Base-by-base conservation (phyloP, 257 asterid species). In the Primulina eburnea region DNA sequence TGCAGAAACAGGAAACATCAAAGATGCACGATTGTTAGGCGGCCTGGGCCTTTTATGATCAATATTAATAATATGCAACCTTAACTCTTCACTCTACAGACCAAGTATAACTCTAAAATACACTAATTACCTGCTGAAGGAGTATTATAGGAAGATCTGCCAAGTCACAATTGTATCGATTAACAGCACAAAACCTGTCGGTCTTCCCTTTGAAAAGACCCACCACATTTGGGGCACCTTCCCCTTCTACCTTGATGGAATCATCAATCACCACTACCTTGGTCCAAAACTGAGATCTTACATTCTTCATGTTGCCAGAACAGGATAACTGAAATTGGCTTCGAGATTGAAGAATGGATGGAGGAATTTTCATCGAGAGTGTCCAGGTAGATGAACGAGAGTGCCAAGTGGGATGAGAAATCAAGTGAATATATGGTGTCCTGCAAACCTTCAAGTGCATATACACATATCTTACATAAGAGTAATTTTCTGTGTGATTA, bases 331-430 rank as follows among this genome's bases (percentile, higher is more conserved):
- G 88, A 69, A 75, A 68, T 76, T 80, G 92, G 78, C 76, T 76
- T 62, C 93, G 87, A 21, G 93, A 84, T 32, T 81, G 82, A 70
- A 88, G 90, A 68, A 88, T 83, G 26, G 96, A 88, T 81, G 86
- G 90, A 37, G 97, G 97, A 71, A 88, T 82, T 82, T 83, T 83
- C 92, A 94, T 76, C 55, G 85, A 81, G 70, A 94, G 88, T 3
- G 96, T 88, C 99, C 99, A 94, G 32, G 97, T 85, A 74, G 99
- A 91, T 71, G 82, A 81, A 62, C 97, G 96, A 65, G 99, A 88
- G 76, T 89, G 92, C 97, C 99, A 89, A 35, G 95, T 91, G 30
- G 96, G 95, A 83, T 89, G 94, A 75, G 97, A 87, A 71, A 77
- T 74, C 85, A 94, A 83, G 58, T 80, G 82, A 66, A 94, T 89